These are phyloP conservation scores for Limonomyces culmigenus DNA, from an alignment of 1,284 basidiomycete species.

Conservation along the genomic window DNA sequence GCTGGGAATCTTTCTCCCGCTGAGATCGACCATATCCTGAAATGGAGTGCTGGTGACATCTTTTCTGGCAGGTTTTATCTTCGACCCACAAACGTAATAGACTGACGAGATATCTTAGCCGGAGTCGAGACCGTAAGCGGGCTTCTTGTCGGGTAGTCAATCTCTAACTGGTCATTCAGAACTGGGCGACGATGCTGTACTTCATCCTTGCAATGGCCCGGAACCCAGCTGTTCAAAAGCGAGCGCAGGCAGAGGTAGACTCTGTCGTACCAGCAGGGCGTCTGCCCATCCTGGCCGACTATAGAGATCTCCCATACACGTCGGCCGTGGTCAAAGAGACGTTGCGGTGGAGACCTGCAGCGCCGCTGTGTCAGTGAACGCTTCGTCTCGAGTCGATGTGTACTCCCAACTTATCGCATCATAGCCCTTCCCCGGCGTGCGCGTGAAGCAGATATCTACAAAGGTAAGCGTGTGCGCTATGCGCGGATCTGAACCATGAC, in stretches of 20 bases:
- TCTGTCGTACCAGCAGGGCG: conserved; percentile 12
- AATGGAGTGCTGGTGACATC: conserved; percentile 12
- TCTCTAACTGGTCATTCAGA: neutral
- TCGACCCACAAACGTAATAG: neutral
- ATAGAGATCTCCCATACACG: conserved; percentile 14
- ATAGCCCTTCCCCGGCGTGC: too few species aligned
- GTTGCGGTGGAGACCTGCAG: conserved; percentile 17
- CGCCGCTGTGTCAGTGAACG: too few species aligned
- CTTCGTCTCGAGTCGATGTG: too few species aligned
- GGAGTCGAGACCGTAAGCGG: conserved; percentile 3
- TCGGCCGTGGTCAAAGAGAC: conserved; percentile 16
- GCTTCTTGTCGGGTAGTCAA: neutral
- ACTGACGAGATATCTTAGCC: neutral
- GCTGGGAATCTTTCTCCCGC: too few species aligned
- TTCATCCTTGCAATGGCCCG: conserved; percentile 15
- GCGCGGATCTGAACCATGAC: too few species aligned
- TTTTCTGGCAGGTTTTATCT: conserved; percentile 2
- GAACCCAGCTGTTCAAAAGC: conserved; percentile 13
- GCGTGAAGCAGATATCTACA: too few species aligned
- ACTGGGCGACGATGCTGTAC: conserved; percentile 4
- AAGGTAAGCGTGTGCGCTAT: too few species aligned
- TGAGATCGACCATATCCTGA: too few species aligned
- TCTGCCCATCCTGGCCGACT: conserved; percentile 17
- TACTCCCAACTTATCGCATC: too few species aligned
- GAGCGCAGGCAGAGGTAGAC: conserved; percentile 19